phyloP scores from a whole-genome alignment of 2,329 filamentous ascomycete species.

The Talaromyces albobiverticillius region DNA sequence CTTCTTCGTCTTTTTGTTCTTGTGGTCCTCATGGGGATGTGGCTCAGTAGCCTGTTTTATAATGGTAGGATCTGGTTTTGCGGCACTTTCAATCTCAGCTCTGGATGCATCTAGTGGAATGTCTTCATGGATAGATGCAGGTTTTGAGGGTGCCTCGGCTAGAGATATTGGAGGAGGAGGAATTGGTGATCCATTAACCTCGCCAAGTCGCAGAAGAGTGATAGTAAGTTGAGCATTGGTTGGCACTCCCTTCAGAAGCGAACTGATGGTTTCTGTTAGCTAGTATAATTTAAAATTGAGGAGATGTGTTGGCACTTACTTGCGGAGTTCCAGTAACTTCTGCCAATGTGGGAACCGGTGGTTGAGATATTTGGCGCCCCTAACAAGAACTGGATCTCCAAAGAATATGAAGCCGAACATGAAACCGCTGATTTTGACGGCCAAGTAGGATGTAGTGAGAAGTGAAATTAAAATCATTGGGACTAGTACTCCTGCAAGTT shows the following conservation, averaged over 20 bases:
- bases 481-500: conserved; percentile 53
- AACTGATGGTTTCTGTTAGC: conserved; percentile 42
- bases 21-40: not conserved
- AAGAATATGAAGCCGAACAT: conserved; percentile 74
- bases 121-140: conserved; percentile 53
- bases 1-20: conserved; percentile 33
- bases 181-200: conserved; percentile 74
- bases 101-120: conserved; percentile 60
- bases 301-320: conserved; percentile 33
- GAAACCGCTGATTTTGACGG: conserved; percentile 65
- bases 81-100: conserved; percentile 65
- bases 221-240: conserved; percentile 83
- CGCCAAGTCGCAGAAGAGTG: conserved; percentile 76
- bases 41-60: conserved; percentile 2
- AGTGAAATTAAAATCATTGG: conserved; percentile 54
- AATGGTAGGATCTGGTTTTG: conserved; percentile 47
- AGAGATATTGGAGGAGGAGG: conserved; percentile 57
- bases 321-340: conserved; percentile 69
- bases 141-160: conserved; percentile 47
- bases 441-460: conserved; percentile 57
- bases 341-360: conserved; percentile 66
- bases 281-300: not conserved
- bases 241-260: conserved; percentile 74
- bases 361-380: conserved; percentile 52
- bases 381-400: conserved; percentile 68